phyloP scores from a whole-genome alignment of 2,329 filamentous ascomycete species.

The Cercospora brassicicola region DNA sequence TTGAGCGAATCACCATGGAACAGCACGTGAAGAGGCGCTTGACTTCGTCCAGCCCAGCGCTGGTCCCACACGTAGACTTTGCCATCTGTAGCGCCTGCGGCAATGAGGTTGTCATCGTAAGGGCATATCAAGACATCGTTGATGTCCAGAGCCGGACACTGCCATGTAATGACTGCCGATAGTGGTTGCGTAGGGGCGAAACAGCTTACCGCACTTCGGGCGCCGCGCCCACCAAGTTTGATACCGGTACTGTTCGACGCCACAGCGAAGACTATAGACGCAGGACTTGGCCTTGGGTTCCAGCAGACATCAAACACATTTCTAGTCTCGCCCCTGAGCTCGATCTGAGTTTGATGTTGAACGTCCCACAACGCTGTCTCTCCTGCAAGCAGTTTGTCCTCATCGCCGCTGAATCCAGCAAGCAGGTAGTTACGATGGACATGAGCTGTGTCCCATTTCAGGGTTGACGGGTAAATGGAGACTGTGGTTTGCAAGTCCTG shows the following conservation, averaged over 20 bases:
- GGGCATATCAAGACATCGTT: constrained; percentile 57
- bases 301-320: constrained; percentile 62
- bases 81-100: constrained; percentile 62
- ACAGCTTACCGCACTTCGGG: constrained; percentile 54
- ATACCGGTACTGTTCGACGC: constrained; percentile 49
- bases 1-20: constrained; percentile 54
- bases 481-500: constrained; percentile 30
- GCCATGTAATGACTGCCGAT: constrained; percentile 47
- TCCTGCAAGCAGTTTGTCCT: constrained; percentile 47
- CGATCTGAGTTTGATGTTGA: constrained; percentile 42
- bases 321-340: constrained; percentile 50
- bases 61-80: constrained; percentile 62
- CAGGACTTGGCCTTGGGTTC: constrained; percentile 48
- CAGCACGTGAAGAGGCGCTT: constrained; percentile 51
- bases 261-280: constrained; percentile 52
- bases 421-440: constrained; percentile 49
- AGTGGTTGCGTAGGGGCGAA: constrained; percentile 48
- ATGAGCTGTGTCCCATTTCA: constrained; percentile 50
- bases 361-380: constrained; percentile 58
- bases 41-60: constrained; percentile 43
- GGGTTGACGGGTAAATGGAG: constrained; percentile 45
- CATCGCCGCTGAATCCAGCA: constrained; percentile 53
- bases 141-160: constrained; percentile 61
- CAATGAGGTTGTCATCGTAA: constrained; percentile 53
- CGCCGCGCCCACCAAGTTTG: constrained; percentile 41